phyloP scores from a whole-genome alignment of 352 stramenopile genomes.

The Detonula confervacea region DNA sequence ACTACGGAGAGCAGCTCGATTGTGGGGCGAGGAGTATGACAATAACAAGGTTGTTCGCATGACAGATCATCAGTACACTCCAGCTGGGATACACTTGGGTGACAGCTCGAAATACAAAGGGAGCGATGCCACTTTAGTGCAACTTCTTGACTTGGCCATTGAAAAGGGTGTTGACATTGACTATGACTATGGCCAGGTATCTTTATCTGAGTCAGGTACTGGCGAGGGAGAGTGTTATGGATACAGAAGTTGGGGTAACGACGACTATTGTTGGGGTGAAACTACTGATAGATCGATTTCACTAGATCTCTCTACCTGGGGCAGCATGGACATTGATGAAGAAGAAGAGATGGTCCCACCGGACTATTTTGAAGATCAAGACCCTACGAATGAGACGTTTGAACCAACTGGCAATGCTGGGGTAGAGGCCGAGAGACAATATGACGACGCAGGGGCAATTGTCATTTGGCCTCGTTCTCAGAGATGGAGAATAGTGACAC shows the following conservation, averaged over 20 bases:
- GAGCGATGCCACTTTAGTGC: conserved; percentile 13
- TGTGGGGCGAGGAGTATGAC: conserved; percentile 13
- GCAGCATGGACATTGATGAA: conserved; percentile 11
- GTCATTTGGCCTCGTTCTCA: conserved; percentile 41
- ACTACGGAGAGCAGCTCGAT: conserved; percentile 2
- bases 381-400: conserved; percentile 28
- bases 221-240: background rate
- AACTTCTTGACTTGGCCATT: conserved; percentile 23
- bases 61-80: conserved; percentile 38
- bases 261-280: conserved; percentile 18
- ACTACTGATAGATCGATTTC: conserved; percentile 19
- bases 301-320: conserved; percentile 7
- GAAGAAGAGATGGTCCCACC: conserved; percentile 26
- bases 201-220: conserved; percentile 17
- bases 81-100: conserved; percentile 12
- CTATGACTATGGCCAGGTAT: conserved; percentile 23
- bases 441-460: conserved; percentile 33
- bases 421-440: conserved; percentile 28
- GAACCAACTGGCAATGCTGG: conserved; percentile 36
- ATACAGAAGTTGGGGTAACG: background rate
- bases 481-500: conserved; percentile 18
- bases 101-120: conserved; percentile 23
- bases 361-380: conserved; percentile 25
- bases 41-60: conserved; percentile 29
- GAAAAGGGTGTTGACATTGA: conserved; percentile 34